Conservation (phyloP, 208 protist genomes). For the Wallacemonas sp. region DNA sequence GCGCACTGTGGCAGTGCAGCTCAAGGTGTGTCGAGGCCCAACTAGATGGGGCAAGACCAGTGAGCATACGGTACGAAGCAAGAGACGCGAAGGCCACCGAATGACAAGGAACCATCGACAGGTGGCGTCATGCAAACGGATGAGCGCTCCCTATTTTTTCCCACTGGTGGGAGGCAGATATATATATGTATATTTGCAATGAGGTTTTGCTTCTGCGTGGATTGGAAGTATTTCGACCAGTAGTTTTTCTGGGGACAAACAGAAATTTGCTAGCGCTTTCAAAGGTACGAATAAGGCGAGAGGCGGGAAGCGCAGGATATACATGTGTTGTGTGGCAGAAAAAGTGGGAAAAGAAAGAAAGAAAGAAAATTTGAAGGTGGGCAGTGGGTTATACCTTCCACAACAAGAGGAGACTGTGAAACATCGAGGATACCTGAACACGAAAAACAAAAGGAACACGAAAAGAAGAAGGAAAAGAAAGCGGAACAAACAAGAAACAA, state of each 20-base stretch:
- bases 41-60: no score
- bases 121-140: no score
- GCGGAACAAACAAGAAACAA: neutral
- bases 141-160: no score
- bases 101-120: no score
- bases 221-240: neutral
- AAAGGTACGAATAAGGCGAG: neutral
- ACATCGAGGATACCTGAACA: conserved; percentile 9
- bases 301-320: neutral
- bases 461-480: neutral
- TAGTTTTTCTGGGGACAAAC: neutral
- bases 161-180: no score
- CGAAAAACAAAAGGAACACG: neutral
- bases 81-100: no score
- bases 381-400: neutral
- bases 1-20: no score
- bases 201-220: no score
- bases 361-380: conserved; percentile 1
- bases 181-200: no score
- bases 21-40: no score
- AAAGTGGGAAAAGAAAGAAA: conserved; percentile 5
- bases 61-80: no score
- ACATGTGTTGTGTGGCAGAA: neutral
- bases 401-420: conserved; percentile 8
- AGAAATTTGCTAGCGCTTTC: neutral